Evolutionary conservation across 768 basidiomycete species (phyloP), one percentile per base, ranked within the genome.

Genomic region (Xerocomellus amylosporus): DNA sequence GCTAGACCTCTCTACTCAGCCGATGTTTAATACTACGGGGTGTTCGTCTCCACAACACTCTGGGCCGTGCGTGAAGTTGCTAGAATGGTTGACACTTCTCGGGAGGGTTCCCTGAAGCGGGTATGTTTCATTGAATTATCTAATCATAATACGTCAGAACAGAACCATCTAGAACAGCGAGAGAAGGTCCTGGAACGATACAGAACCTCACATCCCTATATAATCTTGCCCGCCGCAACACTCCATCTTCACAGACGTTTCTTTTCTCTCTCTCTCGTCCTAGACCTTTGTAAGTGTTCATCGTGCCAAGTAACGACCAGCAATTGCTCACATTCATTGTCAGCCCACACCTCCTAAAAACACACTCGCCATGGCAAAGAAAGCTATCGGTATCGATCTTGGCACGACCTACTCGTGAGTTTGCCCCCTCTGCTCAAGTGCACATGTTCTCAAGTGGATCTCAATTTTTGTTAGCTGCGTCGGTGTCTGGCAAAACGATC

Each of bases 401-500:
- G 89, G 89, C 65, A 96, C 94, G 58, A 97, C 94, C 49, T 92
- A 92, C 81, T 92, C 90, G 89, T 91, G 70, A 61, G 88, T 80
- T 12, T 19, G 17, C 26, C 43, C 43, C 38, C 10, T 26, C 13
- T 13, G 33, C 30, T 33, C 17, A 13, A 13, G 8, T 5, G 5
- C 61, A 44, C 53, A 28, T 61, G 43, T 13, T 45, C 24, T 52
- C 42, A 56, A 41, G 45, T 41, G 36, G 34, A 53, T 36, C 53
- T 58, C 20, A 37, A 56, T 45, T 43, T 28, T 68, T 50, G 55
- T 28, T 71, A 94, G 91, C n/a, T 98, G 95, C 75, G 96, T 98
- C 66, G 96, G 91, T 82, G 95, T 98, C 59, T 98, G 95, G 94
- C 92, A 95, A 82, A 94, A 97, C 69, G 96, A 98, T 79, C 91